Evolutionary conservation across 2,329 filamentous ascomycete genomes (phyloP).

Genomic region (Teratosphaeriaceae sp.): DNA sequence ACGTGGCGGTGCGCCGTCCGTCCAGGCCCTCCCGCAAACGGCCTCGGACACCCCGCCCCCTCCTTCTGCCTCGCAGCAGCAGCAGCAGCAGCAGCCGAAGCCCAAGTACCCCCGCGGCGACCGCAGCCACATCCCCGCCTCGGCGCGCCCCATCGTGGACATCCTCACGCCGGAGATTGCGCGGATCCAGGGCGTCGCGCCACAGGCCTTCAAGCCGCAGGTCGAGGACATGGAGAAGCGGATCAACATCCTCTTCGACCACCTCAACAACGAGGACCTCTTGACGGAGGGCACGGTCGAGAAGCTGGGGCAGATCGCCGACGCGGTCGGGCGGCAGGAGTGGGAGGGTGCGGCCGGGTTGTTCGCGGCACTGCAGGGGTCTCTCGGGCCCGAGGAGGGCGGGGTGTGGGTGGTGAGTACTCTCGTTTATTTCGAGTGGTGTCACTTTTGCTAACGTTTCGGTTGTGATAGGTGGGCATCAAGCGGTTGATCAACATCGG

Average conservation of each 20-base stretch:
- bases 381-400: slow-evolving; percentile 41
- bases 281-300: slow-evolving; percentile 72
- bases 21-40: slow-evolving; percentile 8
- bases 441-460: not conserved
- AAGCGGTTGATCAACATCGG: slow-evolving; percentile 36
- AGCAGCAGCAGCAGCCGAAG: slow-evolving; percentile 12
- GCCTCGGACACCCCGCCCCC: slow-evolving; percentile 3
- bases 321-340: slow-evolving; percentile 34
- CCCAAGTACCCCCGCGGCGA: slow-evolving; percentile 57
- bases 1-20: slow-evolving; percentile 24
- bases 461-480: slow-evolving; percentile 26
- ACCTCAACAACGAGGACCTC: slow-evolving; percentile 91
- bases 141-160: slow-evolving; percentile 72
- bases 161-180: slow-evolving; percentile 79
- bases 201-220: slow-evolving; percentile 77
- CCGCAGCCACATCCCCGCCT: slow-evolving; percentile 76
- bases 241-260: slow-evolving; percentile 84
- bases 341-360: slow-evolving; percentile 40
- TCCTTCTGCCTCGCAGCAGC: slow-evolving; percentile 4
- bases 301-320: slow-evolving; percentile 53
- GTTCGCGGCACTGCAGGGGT: slow-evolving; percentile 42
- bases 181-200: slow-evolving; percentile 78
- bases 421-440: not conserved
- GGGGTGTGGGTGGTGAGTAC: slow-evolving; percentile 46
- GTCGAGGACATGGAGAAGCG: slow-evolving; percentile 93